Conservation (phyloP, 768 basidiomycete genomes). For the Lentinula raphanica region DNA sequence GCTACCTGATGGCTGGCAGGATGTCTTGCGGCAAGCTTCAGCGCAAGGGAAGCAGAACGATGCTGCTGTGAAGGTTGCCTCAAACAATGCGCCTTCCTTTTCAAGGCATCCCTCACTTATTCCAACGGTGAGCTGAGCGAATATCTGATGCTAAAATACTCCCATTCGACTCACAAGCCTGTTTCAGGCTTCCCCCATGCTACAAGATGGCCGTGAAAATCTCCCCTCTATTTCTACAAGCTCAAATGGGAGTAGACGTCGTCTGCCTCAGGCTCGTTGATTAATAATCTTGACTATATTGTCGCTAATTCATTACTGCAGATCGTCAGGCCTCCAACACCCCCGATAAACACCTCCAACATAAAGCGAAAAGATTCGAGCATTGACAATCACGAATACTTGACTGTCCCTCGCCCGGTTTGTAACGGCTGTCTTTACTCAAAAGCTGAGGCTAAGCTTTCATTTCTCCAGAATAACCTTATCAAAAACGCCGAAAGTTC, state of each 20-base stretch:
- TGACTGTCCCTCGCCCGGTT: neutral
- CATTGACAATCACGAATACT: neutral
- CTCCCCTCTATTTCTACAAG: neutral
- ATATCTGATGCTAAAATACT: neutral
- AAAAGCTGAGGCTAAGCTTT: neutral
- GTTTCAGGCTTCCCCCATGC: neutral
- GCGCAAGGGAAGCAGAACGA: conserved; percentile 18
- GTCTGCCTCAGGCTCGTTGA: conserved; percentile 1
- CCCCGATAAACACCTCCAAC: conserved; percentile 37
- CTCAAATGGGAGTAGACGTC: neutral
- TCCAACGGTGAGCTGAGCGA: neutral
- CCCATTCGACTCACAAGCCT: neutral
- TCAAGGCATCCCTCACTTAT: neutral
- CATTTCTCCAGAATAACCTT: neutral
- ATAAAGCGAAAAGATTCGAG: conserved; percentile 23
- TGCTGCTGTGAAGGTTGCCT: neutral
- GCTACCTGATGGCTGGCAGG: conserved; percentile 25
- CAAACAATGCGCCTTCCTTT: neutral
- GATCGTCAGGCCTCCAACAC: conserved; percentile 57
- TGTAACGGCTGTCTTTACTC: neutral
- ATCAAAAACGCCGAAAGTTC: neutral
- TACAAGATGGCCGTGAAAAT: neutral
- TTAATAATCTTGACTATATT: neutral
- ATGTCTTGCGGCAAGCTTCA: conserved; percentile 13
- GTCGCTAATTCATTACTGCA: conserved; percentile 12